Evolutionary conservation across 2,329 filamentous ascomycete genomes (phyloP), one percentile per base, ranked within the genome.

Genomic region (Exophiala oligosperma): DNA sequence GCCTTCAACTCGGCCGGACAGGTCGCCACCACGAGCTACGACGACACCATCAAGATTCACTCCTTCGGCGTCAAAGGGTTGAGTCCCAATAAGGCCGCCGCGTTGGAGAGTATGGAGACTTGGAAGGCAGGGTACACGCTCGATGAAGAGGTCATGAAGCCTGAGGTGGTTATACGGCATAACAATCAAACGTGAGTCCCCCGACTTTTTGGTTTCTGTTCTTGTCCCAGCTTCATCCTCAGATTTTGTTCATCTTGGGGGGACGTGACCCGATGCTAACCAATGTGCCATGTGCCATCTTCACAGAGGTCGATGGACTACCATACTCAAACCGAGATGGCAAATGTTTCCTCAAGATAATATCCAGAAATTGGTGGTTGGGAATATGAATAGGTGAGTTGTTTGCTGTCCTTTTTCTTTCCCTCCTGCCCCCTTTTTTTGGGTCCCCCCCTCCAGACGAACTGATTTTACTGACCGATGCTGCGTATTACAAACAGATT

Each of bases 21-120:
- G 64, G 79, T 99, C 4, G 94, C 92, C 0, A 99, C 94, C 0
- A 89, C 92, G 0, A 93, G 89, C 0, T 99, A 99, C 71, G 94
- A 99, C 69, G 92, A 99, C 67, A 96, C 90, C 0, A 83, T 99
- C 64, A 97, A 97, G 70, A 89, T 99, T 8, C 91, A 97, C 75
- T 84, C 92, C 65, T 90, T 96, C 65, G 79, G 76, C 4, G 71
- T 76, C 7, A 73, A 70, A 14, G 69, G 68, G 40, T 24, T 21
- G 29, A 47, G 44, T 12, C 29, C 49, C 38, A 52, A 49, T 6
- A 46, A 37, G 12, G 53, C 54, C 12, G 64, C 71, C 5, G 77
- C 76, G 71, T 70, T 61, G 12, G 78, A 82, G 0, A 80, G 82
- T 7, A 80, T 86, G 0, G 73, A 76, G 0, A 76, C 77, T 1